Base-by-base conservation (phyloP, 495 filamentous ascomycete genomes). In the Trichocladium antarcticum region DNA sequence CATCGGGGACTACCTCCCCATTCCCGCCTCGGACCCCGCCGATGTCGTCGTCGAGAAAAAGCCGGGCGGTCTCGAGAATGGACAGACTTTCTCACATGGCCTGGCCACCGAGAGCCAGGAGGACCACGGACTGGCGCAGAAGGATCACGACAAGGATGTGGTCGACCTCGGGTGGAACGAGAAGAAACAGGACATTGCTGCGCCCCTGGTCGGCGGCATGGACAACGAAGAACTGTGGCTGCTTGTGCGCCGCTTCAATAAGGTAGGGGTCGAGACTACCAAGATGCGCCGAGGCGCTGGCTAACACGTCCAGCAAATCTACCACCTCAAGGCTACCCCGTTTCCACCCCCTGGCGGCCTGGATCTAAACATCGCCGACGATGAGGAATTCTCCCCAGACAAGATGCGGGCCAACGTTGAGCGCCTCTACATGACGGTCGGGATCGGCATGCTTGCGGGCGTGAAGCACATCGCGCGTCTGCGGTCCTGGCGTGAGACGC, bases 211-310 rank as follows among this genome's bases (percentile, higher is more conserved):
- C 17, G 83, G 78, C 2, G 84, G 84, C 0, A 59, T 94, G 38
- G 70, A 70, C n/a, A 92, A 93, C 62, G 85, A 94, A 41, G 83
- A 92, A 58, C 66, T 95, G 5, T 95, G 87, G 84, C 66, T 84
- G 52, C 68, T 92, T 17, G 69, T 89, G 43, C 76, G 87, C 34
- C 74, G 88, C 1, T 95, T 94, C 57, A 84, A 95, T 59, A 90
- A 92, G 76, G 85, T 82, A 64, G 8, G 24, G 24, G 3, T 27
- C 24, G 8, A 27, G 24, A 27, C 4, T 4, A 12, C 3, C 17
- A 20, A 17, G 7, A 9, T 1, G 1, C 6, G 10, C 6, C 10
- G 5, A 22, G 21, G 40, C 15, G 37, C 21, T 21, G 31, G 45
- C 19, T 51, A n/a, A 38, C 15, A 0, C 12, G 4, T 5, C 20